Base-by-base conservation (phyloP, 1,284 basidiomycete species). In the Cryptococcus sp. region DNA sequence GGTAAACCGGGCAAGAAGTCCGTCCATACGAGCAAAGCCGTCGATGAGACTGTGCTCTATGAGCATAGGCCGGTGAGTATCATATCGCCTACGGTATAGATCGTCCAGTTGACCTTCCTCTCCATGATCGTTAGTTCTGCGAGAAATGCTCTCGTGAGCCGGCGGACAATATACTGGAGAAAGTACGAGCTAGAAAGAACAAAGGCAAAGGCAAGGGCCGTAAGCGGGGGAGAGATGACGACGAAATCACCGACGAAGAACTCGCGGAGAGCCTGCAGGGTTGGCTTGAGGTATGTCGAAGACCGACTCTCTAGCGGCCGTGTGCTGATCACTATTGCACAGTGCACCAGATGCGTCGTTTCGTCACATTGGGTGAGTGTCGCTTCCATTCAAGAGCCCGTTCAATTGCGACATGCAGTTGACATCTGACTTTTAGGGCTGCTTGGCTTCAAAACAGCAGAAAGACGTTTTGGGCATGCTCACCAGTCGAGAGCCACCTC, bases 281-380 rank as follows among this genome's bases (percentile, higher is more conserved):
- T 25, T 94, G 91, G 91, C 85, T 93, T 58, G 84, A 87, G 57
- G 73, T 75, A 47, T 60, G 70, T 35, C 52, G 8, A 27, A 10
- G 15, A 25, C 31, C 13, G 2, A 35, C 2, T 35, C 5, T 10
- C 8, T 25, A n/a, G 4, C 8, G 17, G 25, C 20, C 8, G 25
- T 7, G 15, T 45, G 35, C 42, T 47, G 16, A 35, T 10, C 4
- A 23, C 38, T 45, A 17, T 16, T 13, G 2, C 13, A 17, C 31
- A 74, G 80, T 93, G 91, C 70, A 79, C 90, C 47, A 87, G 85
- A 73, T 94, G 91, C 65, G 86, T 87, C 15, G 84, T 90, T 23
- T 81, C 84, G 15, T 85, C 84, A 38, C 91, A 94, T 73, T 94
- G 90, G 89, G 82, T 73, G 20, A 57, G 66, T 64, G 15, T 1